phyloP scores from a whole-genome alignment of 202 grass and related monocot species.

The Brachypodium distachyon region DNA sequence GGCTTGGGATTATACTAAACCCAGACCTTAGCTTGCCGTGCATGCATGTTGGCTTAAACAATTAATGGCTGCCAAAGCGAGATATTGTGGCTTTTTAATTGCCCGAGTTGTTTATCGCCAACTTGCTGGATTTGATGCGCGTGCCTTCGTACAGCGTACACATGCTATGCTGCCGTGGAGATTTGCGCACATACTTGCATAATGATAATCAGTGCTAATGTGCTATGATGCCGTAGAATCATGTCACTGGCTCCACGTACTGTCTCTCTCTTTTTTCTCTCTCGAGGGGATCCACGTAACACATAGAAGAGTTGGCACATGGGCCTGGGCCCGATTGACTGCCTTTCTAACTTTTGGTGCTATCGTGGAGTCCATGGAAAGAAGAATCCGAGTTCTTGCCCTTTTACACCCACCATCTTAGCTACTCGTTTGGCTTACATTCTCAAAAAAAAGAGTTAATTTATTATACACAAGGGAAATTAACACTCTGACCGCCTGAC shows the following conservation, averaged over 20 bases:
- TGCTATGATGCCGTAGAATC: background rate
- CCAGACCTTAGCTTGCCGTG: background rate
- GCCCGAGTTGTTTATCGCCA: background rate
- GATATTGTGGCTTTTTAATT: background rate
- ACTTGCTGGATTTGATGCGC: conserved; percentile 1
- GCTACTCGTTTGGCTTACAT: too few relatives aligned
- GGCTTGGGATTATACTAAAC: background rate
- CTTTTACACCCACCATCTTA: too few relatives aligned
- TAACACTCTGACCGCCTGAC: too few relatives aligned
- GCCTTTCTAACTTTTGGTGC: too few relatives aligned
- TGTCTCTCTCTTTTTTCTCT: too few relatives aligned
- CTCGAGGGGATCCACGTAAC: too few relatives aligned
- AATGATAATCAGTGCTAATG: background rate
- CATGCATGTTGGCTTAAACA: background rate
- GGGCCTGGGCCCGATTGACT: background rate
- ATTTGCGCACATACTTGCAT: background rate
- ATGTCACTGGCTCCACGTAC: background rate
- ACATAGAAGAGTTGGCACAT: background rate
- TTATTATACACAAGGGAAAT: too few relatives aligned
- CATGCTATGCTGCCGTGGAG: background rate
- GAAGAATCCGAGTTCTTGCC: too few relatives aligned
- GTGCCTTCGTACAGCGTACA: background rate
- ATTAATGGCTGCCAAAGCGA: background rate
- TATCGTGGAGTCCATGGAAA: too few relatives aligned
- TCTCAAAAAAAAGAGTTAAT: too few relatives aligned